phyloP scores from a whole-genome alignment of 2,329 filamentous ascomycete species.

The Chaetomium globosum region DNA sequence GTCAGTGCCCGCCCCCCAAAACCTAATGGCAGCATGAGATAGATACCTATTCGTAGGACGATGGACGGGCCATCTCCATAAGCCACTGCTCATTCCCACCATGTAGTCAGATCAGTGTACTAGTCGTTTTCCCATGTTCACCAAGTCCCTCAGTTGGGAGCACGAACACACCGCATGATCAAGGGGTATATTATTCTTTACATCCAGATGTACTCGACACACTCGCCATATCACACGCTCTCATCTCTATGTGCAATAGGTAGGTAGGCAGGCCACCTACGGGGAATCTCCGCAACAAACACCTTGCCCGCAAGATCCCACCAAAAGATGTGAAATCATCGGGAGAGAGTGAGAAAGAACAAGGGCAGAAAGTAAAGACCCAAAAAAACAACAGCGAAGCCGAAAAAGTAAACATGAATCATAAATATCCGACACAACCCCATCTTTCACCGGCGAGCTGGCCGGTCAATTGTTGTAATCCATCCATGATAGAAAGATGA shows the following conservation, averaged over 20 bases:
- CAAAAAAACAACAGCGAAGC: background rate
- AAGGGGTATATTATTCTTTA: conserved; percentile 5
- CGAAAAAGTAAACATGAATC: conserved; percentile 7
- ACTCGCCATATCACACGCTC: background rate
- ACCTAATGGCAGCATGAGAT: too few relatives aligned
- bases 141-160: background rate
- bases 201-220: conserved; percentile 2
- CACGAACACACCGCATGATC: background rate
- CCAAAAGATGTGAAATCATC: conserved; percentile 3
- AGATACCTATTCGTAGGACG: background rate
- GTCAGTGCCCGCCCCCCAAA: too few relatives aligned
- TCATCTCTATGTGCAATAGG: background rate
- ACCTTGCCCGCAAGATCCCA: background rate
- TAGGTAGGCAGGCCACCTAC: background rate
- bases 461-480: background rate
- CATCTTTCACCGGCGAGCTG: background rate
- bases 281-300: conserved; percentile 6
- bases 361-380: background rate
- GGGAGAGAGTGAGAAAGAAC: background rate
- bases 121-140: background rate
- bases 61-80: background rate
- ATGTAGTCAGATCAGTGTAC: background rate
- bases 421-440: background rate
- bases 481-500: background rate
- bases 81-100: background rate